Base-by-base conservation (phyloP, 139 green algal genomes). In the Diplosphaera chodatii region DNA sequence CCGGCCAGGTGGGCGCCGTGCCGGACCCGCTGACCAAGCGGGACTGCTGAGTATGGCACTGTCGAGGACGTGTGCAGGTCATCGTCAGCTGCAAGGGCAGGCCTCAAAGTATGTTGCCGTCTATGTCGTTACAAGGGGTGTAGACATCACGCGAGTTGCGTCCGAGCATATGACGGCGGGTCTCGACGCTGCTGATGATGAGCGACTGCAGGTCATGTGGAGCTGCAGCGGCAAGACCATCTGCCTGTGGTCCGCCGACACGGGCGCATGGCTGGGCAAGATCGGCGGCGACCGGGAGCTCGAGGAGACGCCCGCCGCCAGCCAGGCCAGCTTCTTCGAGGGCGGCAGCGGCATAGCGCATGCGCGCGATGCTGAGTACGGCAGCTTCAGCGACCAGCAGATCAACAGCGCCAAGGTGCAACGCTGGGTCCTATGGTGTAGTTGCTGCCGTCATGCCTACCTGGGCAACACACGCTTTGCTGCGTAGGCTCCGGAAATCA, bases 161-260 rank as follows among this genome's bases (percentile, higher is more conserved):
- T n/a, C n/a, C n/a, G n/a, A n/a, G n/a, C n/a, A n/a, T n/a, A n/a
- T 31, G 55, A 72, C 32, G 40, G 33, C 40, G 29, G 48, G 27
- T 62, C 32, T 22, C 28, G n/a, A 40, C 20, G 67, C 13, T 25
- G 25, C 41, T 59, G 68, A 25, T 40, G 10, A 27, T 21, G 22
- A 27, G 48, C 16, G 16, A 59, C 48, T 59, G 27, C 68, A 79
- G 74, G 76, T 91, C 23, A 48, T 93, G 73, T 93, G 87, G 88
- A 82, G 48, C 22, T 78, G 73, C 10, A 79, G 85, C 21, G 41
- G 72, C 28, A 76, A 71, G 16, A 80, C 69, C 29, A 34, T 92
- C 56, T 64, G 71, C 56, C 71, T 93, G 64, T 93, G 88, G 88
- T 84, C 78, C 28, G 79, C 85, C 28, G 73, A 81, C 67, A 87